Evolutionary conservation across 192 early-diverging fungal species (phyloP).

Genomic region (Obelidium mucronatum): DNA sequence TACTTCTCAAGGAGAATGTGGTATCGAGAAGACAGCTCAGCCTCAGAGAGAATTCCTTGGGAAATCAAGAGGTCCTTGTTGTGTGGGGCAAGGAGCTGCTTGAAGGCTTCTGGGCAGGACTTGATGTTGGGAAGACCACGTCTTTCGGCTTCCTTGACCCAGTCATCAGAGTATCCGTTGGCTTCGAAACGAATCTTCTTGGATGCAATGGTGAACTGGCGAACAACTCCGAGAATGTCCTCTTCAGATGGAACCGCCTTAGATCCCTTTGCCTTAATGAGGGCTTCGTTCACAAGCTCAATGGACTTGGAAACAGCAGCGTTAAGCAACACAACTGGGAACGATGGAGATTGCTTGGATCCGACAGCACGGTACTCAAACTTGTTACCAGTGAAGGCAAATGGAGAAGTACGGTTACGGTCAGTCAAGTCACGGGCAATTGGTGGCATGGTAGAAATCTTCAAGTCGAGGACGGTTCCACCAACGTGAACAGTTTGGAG

Average conservation of each 20-base stretch:
- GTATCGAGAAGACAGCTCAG: slow-evolving; percentile 91
- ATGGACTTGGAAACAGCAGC: slow-evolving; percentile 88
- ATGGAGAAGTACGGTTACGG: slow-evolving; percentile 99
- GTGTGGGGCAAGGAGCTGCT: slow-evolving; percentile 72
- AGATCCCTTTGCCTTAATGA: slow-evolving; percentile 83
- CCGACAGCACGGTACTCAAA: slow-evolving; percentile 97
- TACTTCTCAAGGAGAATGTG: slow-evolving; percentile 98
- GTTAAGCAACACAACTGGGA: slow-evolving; percentile 94
- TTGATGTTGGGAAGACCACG: slow-evolving; percentile 97
- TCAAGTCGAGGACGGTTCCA: slow-evolving; percentile 94
- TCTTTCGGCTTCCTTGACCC: slow-evolving; percentile 90
- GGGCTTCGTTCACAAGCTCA: slow-evolving; percentile 71
- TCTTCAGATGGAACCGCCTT: slow-evolving; percentile 81
- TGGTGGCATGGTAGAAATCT: slow-evolving; percentile 89
- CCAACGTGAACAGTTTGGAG: slow-evolving; percentile 92
- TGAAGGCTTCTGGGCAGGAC: slow-evolving; percentile 89
- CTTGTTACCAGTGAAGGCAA: slow-evolving; percentile 99
- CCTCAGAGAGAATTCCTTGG: slow-evolving; percentile 83
- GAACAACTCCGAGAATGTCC: slow-evolving; percentile 90
- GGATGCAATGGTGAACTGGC: slow-evolving; percentile 78
- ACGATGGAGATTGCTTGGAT: slow-evolving; percentile 96
- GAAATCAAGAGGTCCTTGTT: slow-evolving; percentile 81
- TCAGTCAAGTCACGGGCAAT: slow-evolving; percentile 97
- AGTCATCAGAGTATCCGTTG: slow-evolving; percentile 96
- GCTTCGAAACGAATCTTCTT: slow-evolving; percentile 95